Conservation (phyloP, 2,329 filamentous ascomycete genomes). For the Parafenestella ontariensis region DNA sequence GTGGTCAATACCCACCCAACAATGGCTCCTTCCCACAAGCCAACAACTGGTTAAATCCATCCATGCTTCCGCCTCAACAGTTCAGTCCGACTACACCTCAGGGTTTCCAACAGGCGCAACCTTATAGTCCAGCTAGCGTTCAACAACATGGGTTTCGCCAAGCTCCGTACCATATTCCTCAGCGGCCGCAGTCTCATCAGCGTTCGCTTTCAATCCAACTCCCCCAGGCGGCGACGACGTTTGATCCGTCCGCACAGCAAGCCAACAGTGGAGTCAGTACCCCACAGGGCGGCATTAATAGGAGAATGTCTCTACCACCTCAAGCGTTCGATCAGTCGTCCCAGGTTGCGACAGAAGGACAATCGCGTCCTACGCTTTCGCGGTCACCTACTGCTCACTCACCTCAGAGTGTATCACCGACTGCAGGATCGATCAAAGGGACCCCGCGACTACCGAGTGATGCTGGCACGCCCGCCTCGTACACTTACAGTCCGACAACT, state of each 20-base stretch:
- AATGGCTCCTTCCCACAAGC: slow-evolving; percentile 21
- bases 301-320: slow-evolving; percentile 55
- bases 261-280: slow-evolving; percentile 24
- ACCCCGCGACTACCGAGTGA: slow-evolving; percentile 32
- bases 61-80: slow-evolving; percentile 46
- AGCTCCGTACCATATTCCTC: slow-evolving; percentile 56
- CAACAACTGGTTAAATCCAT: slow-evolving; percentile 39
- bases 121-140: slow-evolving; percentile 28
- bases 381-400: slow-evolving; percentile 32
- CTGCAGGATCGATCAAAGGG: slow-evolving; percentile 27
- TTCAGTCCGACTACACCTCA: slow-evolving; percentile 38
- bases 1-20: slow-evolving; percentile 31
- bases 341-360: slow-evolving; percentile 17
- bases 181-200: slow-evolving; percentile 47
- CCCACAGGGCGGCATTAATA: slow-evolving; percentile 35
- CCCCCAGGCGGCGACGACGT: slow-evolving; percentile 45
- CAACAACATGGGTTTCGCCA: slow-evolving; percentile 49
- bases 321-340: slow-evolving; percentile 31
- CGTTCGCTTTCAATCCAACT: slow-evolving; percentile 56
- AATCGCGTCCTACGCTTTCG: slow-evolving; percentile 26
- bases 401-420: slow-evolving; percentile 31
- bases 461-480: slow-evolving; percentile 26
- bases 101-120: slow-evolving; percentile 25
- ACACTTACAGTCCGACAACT: slow-evolving; percentile 25
- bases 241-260: slow-evolving; percentile 34